Evolutionary conservation across 2,329 filamentous ascomycete genomes (phyloP).

Genomic region (Lasiodiplodia sp.): DNA sequence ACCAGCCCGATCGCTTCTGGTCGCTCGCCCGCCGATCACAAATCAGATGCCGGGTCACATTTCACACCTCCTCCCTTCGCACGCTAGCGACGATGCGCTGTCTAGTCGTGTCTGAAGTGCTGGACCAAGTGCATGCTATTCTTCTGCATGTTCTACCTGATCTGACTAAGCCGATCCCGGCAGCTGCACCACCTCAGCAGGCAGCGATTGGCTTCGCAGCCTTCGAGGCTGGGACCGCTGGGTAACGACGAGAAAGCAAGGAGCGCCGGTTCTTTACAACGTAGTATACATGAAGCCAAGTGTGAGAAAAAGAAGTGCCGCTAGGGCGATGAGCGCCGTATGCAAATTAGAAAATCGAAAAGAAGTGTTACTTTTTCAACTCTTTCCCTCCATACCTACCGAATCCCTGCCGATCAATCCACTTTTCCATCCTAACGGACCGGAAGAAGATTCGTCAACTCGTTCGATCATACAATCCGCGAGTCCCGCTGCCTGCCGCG

Average conservation of each 20-base stretch:
- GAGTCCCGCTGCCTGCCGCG: not conserved
- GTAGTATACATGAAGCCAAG: constrained; percentile 9
- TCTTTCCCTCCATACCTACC: not conserved
- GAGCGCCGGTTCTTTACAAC: not conserved
- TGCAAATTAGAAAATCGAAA: constrained; percentile 3
- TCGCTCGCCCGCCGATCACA: not conserved
- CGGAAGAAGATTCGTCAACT: constrained; percentile 28
- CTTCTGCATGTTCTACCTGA: constrained; percentile 18
- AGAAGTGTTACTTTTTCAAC: not conserved
- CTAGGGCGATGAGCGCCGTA: constrained; percentile 1
- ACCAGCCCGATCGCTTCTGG: not conserved
- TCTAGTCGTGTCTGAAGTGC: not conserved
- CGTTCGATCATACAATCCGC: not conserved
- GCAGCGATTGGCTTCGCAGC: not conserved
- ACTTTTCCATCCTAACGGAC: constrained; percentile 10
- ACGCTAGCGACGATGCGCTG: not conserved
- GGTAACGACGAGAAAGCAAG: not conserved
- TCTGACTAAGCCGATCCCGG: constrained; percentile 17
- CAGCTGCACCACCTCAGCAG: not conserved
- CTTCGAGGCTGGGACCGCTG: not conserved
- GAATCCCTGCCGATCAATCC: not conserved
- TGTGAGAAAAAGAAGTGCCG: not conserved
- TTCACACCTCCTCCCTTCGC: not conserved
- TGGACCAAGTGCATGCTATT: constrained; percentile 1
- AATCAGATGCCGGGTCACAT: not conserved